Base-by-base conservation (phyloP, 176 grass and related monocot genomes). In the Ensete ventricosum region DNA sequence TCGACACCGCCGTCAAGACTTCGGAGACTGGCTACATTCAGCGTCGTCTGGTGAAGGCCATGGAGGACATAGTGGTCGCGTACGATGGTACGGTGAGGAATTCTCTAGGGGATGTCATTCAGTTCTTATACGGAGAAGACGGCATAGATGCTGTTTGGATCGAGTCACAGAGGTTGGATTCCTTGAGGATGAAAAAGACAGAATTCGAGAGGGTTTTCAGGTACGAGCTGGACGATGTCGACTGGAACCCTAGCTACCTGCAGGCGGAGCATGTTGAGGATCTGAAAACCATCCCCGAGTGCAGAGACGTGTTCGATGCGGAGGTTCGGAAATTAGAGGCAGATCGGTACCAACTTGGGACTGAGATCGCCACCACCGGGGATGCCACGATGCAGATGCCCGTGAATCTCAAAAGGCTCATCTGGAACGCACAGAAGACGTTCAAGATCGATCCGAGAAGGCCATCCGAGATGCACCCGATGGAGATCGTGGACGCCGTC, bases 401-500 rank as follows among this genome's bases (percentile, higher is more conserved):
- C 81, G 95, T 98, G 34, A 98, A 98, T 72, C 85, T 98, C 53
- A 98, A 98, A 58, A 82, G 90, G 29, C 86, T 98, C 67, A 93
- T 98, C 66, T 93, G 95, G 95, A 98, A 98, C 87, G 90, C 90
- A n/a, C 95, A 98, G 65, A 93, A 98, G 81, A 98, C 90, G 43
- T 98, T 98, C 71, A 98, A 89, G 76, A 85, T 98, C 76, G 95
- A 98, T 81, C 87, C 91, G 72, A 93, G 95, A 79, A 81, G 86
- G 62, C 90, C 90, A 78, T 98, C 95, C 79, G 95, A 89, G 62
- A 98, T 98, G 95, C 95, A 93, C 71, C 95, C 95, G 14, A 91
- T 98, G 95, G 95, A 98, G 83, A 98, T 98, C 87, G 90, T 98
- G 50, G 95, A 98, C 73, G 95, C 95, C 17, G 80, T 93, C 64